Conservation (phyloP, 768 basidiomycete species). For the Mycena pura region DNA sequence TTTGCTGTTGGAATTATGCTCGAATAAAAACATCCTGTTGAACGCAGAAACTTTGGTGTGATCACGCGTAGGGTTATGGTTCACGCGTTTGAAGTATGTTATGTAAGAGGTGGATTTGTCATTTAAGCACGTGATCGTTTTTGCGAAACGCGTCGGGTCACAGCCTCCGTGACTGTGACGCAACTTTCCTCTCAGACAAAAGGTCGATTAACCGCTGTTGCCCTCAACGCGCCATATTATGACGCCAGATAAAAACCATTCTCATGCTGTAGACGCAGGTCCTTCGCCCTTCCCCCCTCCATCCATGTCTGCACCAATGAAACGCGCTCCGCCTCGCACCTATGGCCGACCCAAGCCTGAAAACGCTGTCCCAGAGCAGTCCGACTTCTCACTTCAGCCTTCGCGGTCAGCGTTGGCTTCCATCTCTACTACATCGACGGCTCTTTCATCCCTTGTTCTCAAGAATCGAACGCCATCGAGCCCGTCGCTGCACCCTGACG, state of each 20-base stretch:
- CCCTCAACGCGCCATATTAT: background rate
- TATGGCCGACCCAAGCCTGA: conserved; percentile 22
- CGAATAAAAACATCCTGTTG: too few relatives aligned
- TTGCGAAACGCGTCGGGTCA: background rate
- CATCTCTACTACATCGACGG: background rate
- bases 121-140: conserved; percentile 5
- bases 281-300: background rate
- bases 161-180: background rate
- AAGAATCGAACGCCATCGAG: conserved; percentile 1
- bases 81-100: too few relatives aligned
- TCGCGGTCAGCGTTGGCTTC: background rate
- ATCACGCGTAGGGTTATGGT: too few relatives aligned
- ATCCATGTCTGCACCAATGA: conserved; percentile 11
- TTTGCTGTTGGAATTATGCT: too few relatives aligned
- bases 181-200: background rate
- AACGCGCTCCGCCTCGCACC: conserved; percentile 21
- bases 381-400: background rate
- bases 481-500: conserved; percentile 9
- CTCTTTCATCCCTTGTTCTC: background rate
- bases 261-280: background rate
- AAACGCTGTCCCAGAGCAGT: conserved; percentile 2
- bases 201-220: background rate
- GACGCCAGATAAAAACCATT: background rate
- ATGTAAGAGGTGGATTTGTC: too few relatives aligned
- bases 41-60: too few relatives aligned